Percentiles rank a stretch among this genome's conserved stretches.
Evolutionary conservation across 2,329 filamentous ascomycete genomes (phyloP).

Genomic region (Claviceps fusiformis): DNA sequence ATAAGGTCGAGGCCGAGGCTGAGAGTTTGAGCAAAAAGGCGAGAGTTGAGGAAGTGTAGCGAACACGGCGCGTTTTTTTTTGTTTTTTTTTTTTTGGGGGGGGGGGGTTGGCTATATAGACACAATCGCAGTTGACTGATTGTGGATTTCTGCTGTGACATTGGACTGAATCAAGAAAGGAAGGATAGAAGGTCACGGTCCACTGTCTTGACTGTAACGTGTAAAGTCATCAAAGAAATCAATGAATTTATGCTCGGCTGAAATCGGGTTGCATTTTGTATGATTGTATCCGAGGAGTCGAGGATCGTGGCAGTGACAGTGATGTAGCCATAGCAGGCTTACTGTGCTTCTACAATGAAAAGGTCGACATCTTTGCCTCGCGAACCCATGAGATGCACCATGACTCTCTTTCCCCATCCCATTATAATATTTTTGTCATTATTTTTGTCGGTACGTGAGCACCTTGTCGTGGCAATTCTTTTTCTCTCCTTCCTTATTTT

Average conservation of each 20-base stretch:
- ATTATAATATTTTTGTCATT: not conserved
- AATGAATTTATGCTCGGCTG: not conserved
- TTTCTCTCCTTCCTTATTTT: not conserved
- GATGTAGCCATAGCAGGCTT: too few species aligned
- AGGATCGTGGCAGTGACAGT: not conserved
- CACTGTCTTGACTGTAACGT: not conserved
- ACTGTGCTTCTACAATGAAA: too few species aligned
- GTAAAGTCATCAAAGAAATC: not conserved
- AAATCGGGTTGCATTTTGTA: not conserved
- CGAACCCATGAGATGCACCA: too few species aligned
- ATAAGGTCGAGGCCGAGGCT: constrained; percentile 13
- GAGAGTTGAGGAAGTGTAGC: constrained; percentile 22
- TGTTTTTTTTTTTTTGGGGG: too few species aligned
- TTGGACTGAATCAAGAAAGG: not conserved
- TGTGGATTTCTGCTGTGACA: not conserved
- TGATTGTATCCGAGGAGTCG: not conserved
- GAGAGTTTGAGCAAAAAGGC: constrained; percentile 30
- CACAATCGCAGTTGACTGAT: not conserved
- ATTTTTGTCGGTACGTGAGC: not conserved
- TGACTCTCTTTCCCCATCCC: not conserved
- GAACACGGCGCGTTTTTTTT: not conserved
- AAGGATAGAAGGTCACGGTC: not conserved
- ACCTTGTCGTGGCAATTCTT: not conserved
- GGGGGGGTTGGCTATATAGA: not conserved
- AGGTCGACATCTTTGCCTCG: too few species aligned